Evolutionary conservation across 768 basidiomycete genomes (phyloP).

Genomic region (Lyophyllum semitale): DNA sequence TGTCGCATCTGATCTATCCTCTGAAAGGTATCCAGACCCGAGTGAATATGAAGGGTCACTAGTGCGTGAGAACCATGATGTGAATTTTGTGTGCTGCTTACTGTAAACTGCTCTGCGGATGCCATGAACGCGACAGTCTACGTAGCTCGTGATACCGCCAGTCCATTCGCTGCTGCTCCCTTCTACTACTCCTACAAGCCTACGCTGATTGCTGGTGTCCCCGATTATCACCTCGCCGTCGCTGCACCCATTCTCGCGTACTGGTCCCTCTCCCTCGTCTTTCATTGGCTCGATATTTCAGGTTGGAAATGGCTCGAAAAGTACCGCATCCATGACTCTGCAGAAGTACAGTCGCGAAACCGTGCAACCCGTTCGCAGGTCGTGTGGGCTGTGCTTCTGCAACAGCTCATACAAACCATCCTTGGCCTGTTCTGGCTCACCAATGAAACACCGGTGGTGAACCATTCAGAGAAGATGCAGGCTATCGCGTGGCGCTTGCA

Average conservation of each 20-base stretch:
- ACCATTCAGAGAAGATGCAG: slow-evolving; percentile 47
- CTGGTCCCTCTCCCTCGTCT: slow-evolving; percentile 80
- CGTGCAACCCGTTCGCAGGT: slow-evolving; percentile 73
- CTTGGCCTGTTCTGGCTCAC: slow-evolving; percentile 73
- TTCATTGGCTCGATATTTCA: slow-evolving; percentile 80
- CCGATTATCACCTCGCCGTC: slow-evolving; percentile 74
- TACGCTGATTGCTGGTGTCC: slow-evolving; percentile 53
- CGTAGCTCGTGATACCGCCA: slow-evolving; percentile 21
- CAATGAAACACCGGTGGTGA: slow-evolving; percentile 33
- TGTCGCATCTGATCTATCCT: no score
- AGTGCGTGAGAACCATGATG: slow-evolving; percentile 16
- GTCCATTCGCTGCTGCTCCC: slow-evolving; percentile 38
- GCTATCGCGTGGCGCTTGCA: slow-evolving; percentile 41
- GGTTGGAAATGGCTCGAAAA: slow-evolving; percentile 77
- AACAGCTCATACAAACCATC: slow-evolving; percentile 82
- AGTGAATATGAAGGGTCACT: no score
- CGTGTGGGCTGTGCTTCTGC: slow-evolving; percentile 77
- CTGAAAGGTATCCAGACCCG: no score
- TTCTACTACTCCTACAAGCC: slow-evolving; percentile 55
- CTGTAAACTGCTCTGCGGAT: neutral
- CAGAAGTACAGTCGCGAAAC: slow-evolving; percentile 76
- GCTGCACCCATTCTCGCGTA: slow-evolving; percentile 79
- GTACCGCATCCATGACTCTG: slow-evolving; percentile 86
- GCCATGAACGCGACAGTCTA: slow-evolving; percentile 42
- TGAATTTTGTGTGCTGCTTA: neutral